Base-by-base conservation (phyloP, 2,329 filamentous ascomycete genomes). In the Venturia effusa region DNA sequence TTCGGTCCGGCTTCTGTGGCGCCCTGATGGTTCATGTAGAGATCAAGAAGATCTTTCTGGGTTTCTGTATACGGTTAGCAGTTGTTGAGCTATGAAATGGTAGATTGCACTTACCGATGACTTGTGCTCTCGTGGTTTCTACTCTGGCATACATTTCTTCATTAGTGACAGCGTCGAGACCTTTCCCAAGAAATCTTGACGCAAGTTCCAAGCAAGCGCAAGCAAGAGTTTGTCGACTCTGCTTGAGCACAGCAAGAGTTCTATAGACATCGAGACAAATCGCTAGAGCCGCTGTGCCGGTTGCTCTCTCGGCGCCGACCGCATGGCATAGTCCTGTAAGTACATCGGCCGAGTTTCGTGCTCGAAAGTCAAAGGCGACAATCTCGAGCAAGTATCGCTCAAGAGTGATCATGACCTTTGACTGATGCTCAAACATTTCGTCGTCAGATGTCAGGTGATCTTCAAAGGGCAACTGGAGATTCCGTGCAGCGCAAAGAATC, bases 311-410 rank as follows among this genome's bases (percentile, higher is more conserved):
- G 55, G 61, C 22, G 61, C 57, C 32, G 63, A 40, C 13, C 37
- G 41, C 13, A 54, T 63, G 5, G 62, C 41, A 39, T 22, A 63
- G 19, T 37, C 61, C 61, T 4, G 61, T 45, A n/a, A 63, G 61
- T 79, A 8, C 84, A 78, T 5, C 78, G 75, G 64, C 88, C 80
- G 57, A 78, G 77, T 71, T 87, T 84, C 61, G 86, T 81, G 57
- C 62, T 13, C 54, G 34, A 72, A 97, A 97, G 74, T 99, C 93
- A 74, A 99, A 99, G 67, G 89, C 88, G 37, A 92, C 88, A 1
- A 90, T 88, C 76, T 99, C 94, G 61, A 99, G 86, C 76, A 97
- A 95, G 64, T 96, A 84, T 5, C 94, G 85, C 76, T 99, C 94
- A 3, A 97, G 83, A 1, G 90, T 91, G 67, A 97, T 92, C 67